A percentile compares a stretch with the other conserved stretches of the same genome.
Evolutionary conservation across 1,139 yeast species (phyloP).

Genomic region (Yamadazyma diddensiae): DNA sequence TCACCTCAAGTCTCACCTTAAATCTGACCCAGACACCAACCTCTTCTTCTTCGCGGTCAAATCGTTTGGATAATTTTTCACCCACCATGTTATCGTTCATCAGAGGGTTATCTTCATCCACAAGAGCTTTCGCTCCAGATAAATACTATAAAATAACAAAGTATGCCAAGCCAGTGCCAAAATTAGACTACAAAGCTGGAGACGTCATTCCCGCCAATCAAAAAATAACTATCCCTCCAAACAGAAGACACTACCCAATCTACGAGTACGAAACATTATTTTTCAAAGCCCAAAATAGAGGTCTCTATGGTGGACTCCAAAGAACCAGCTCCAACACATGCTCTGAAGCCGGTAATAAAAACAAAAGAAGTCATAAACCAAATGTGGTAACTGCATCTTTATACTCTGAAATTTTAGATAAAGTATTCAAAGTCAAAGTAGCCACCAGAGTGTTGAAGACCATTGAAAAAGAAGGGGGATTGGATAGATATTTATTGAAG

Average conservation of each 20-base stretch:
- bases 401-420: conserved; percentile 80
- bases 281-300: conserved; percentile 83
- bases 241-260: conserved; percentile 57
- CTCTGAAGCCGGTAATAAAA: conserved; percentile 72
- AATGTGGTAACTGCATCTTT: conserved; percentile 71
- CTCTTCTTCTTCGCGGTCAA: no score
- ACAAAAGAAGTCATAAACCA: conserved; percentile 76
- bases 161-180: conserved; percentile 38
- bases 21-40: no score
- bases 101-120: conserved; percentile 7
- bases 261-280: conserved; percentile 77
- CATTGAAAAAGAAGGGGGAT: conserved; percentile 88
- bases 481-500: conserved; percentile 82
- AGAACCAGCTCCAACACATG: conserved; percentile 75
- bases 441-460: conserved; percentile 85
- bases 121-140: conserved; percentile 15
- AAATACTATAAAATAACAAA: conserved; percentile 40
- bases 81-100: conserved; percentile 5
- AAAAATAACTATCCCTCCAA: conserved; percentile 43
- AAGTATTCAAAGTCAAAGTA: conserved; percentile 53
- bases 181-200: conserved; percentile 36
- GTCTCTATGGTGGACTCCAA: conserved; percentile 86
- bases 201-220: conserved; percentile 26
- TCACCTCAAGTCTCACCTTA: not conserved
- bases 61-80: conserved; percentile 1